phyloP scores from a whole-genome alignment of 768 basidiomycete species.

The Tylopilus subfusipes region DNA sequence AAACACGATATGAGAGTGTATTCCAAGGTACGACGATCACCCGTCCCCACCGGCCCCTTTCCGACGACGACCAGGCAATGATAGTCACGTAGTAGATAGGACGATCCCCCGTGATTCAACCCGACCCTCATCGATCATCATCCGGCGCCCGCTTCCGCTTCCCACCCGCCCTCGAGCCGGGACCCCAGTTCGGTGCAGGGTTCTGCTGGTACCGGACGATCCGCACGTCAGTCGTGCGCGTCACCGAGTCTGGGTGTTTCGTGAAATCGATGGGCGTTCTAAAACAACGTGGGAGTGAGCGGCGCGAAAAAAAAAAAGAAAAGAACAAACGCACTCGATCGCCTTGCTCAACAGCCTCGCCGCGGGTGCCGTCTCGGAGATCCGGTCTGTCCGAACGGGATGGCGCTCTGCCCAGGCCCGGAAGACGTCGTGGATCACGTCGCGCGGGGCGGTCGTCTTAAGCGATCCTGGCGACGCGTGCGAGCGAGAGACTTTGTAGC shows the following conservation, averaged over 20 bases:
- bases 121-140: too few species aligned
- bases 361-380: conserved; percentile 72
- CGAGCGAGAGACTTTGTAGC: conserved; percentile 82
- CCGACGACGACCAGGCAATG: too few species aligned
- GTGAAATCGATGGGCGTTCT: conserved; percentile 68
- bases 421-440: conserved; percentile 76
- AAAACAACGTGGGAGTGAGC: neutral
- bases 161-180: conserved; percentile 59
- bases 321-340: conserved; percentile 48
- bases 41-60: too few species aligned
- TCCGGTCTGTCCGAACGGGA: conserved; percentile 82
- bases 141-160: conserved; percentile 32
- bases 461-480: conserved; percentile 88
- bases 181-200: conserved; percentile 92
- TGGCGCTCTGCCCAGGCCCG: conserved; percentile 80
- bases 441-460: conserved; percentile 79
- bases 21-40: too few species aligned
- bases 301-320: neutral
- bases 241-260: conserved; percentile 62
- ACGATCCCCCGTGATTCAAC: too few species aligned
- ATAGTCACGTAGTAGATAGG: too few species aligned
- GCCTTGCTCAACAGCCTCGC: conserved; percentile 63
- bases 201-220: conserved; percentile 89
- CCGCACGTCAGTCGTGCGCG: conserved; percentile 61
- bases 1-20: too few species aligned